Base-by-base conservation (phyloP, 139 green algal species). In the Volvox reticuliferus region DNA sequence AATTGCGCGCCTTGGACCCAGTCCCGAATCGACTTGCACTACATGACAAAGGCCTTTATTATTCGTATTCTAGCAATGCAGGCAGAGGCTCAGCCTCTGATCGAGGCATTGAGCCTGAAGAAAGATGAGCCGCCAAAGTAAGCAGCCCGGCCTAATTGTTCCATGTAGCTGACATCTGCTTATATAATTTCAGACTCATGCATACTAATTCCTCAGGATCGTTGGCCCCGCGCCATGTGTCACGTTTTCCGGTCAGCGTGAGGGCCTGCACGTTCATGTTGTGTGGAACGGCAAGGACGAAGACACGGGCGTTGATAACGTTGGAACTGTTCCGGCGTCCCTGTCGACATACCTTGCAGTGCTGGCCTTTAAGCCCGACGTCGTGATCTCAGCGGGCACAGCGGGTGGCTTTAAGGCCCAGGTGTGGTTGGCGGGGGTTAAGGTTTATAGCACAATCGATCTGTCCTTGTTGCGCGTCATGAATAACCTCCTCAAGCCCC, bases 311-410 rank as follows among this genome's bases (percentile, higher is more conserved):
- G 97, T 99, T n/a, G 96, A 99, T 94, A 97, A 97, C 28, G 95
- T 99, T 26, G 98, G 97, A 73, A 99, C 98, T 1, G 97, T 98
- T 1, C 95, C 97, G n/a, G 98, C 98, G 1, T 94, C 96, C 0
- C 90, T 99, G 1, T 95, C 94, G 30, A 94, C 97, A 5, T 99
- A 98, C 94, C 94, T 99, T 19, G 96, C 97, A 5, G 87, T 97
- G 17, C 94, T 97, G 68, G 90, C 88, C 44, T 73, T 92, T 84
- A 95, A 97, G 79, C 97, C 98, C 1, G 97, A 99, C 83, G 76
- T 99, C 1, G 92, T 99, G 63, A 98, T 99, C 91, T 99, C 97
- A 36, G 93, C 96, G 14, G 98, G 98, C 21, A 99, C 98, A 1
- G 96, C 97, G 24, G 98, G 98, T 1, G 98, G 98, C 75, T 99